These are phyloP conservation scores for Sporothrix sp. DNA, from an alignment of 2,329 filamentous ascomycete species.

Conservation along the genomic window DNA sequence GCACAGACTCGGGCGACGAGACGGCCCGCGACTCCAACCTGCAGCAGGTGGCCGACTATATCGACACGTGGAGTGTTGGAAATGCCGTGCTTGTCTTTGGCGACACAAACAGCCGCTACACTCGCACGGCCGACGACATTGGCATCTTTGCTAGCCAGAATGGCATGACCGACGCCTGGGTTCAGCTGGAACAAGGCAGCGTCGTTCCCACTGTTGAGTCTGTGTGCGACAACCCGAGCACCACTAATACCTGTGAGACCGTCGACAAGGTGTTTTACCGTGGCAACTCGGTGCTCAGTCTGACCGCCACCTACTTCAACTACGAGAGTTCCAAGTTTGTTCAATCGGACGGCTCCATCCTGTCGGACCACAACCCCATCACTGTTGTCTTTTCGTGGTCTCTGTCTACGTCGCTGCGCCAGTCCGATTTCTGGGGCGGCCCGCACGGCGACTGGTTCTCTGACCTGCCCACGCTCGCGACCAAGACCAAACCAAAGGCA, in stretches of 20 bases:
- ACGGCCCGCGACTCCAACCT: constrained; percentile 49
- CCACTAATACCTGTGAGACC: constrained; percentile 47
- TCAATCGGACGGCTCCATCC: constrained; percentile 43
- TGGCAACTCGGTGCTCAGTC: constrained; percentile 34
- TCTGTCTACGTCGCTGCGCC: constrained; percentile 28
- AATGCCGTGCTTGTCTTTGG: constrained; percentile 56
- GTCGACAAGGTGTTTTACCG: constrained; percentile 60
- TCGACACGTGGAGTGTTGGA: constrained; percentile 44
- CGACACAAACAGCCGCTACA: constrained; percentile 58
- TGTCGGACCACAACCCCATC: constrained; percentile 58
- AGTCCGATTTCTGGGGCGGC: constrained; percentile 39
- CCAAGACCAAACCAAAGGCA: constrained; percentile 23
- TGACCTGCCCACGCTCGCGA: constrained; percentile 34
- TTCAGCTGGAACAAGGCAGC: constrained; percentile 42
- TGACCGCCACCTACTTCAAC: constrained; percentile 40
- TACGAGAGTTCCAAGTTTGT: constrained; percentile 50
- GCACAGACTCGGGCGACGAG: constrained; percentile 39
- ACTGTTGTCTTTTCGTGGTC: constrained; percentile 43
- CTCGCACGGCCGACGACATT: constrained; percentile 43
- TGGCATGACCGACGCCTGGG: constrained; percentile 49
- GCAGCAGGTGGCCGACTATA: constrained; percentile 48
- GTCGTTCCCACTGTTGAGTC: constrained; percentile 34
- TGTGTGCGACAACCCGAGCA: constrained; percentile 49
- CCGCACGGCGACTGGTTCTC: constrained; percentile 45
- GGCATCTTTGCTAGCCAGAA: constrained; percentile 39